Evolutionary conservation across 176 grass and related monocot species (phyloP).

Genomic region (Dendrocalamus sinicus): DNA sequence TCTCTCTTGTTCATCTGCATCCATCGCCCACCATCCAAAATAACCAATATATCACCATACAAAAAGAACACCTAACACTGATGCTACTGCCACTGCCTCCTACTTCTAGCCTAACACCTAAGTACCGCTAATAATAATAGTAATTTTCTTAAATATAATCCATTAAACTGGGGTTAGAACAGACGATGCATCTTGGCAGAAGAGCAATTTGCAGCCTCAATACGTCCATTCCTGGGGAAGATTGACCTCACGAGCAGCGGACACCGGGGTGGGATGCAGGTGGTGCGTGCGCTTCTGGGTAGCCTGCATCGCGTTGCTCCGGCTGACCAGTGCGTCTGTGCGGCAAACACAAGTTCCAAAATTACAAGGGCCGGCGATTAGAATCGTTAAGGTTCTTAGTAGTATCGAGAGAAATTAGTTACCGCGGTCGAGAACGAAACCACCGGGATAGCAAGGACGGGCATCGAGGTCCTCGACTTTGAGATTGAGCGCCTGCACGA

Average conservation of each 20-base stretch:
- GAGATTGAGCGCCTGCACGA: slow-evolving; percentile 89
- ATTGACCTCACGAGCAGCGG: slow-evolving; percentile 34
- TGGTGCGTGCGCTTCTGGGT: slow-evolving; percentile 32
- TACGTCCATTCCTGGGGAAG: slow-evolving; percentile 93
- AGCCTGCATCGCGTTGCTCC: slow-evolving; percentile 57
- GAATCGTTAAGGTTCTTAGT: not conserved
- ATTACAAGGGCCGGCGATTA: not conserved
- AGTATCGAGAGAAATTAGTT: not conserved
- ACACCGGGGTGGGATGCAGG: not conserved
- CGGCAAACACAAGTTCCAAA: not conserved
- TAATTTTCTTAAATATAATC: slow-evolving; percentile 35
- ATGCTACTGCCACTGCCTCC: slow-evolving; percentile 51
- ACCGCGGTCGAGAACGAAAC: slow-evolving; percentile 66
- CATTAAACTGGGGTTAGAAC: slow-evolving; percentile 32
- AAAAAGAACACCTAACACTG: slow-evolving; percentile 65
- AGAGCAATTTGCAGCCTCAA: slow-evolving; percentile 39
- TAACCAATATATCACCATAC: slow-evolving; percentile 62
- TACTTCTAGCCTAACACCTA: slow-evolving; percentile 62
- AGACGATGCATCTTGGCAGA: slow-evolving; percentile 13
- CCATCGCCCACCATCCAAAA: slow-evolving; percentile 49
- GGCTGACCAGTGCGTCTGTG: slow-evolving; percentile 63
- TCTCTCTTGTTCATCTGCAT: slow-evolving; percentile 26
- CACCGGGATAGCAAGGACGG: slow-evolving; percentile 57
- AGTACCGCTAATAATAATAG: slow-evolving; percentile 36
- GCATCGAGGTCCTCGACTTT: slow-evolving; percentile 81